These are phyloP conservation scores for Macrocybe gigantea DNA, from an alignment of 768 basidiomycete species.

Conservation along the genomic window DNA sequence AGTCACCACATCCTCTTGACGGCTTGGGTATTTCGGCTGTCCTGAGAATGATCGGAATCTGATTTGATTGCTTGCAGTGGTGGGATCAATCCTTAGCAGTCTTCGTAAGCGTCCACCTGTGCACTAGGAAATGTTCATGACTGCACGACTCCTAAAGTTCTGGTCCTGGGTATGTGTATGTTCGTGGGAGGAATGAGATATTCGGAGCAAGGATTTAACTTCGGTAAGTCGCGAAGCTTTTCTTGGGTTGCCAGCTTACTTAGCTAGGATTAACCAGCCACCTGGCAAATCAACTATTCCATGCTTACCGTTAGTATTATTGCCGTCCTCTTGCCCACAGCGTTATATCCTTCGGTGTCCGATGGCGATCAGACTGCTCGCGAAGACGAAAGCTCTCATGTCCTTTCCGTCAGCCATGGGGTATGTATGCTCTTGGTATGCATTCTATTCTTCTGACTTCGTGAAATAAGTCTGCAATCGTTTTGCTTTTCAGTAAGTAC, in stretches of 20 bases:
- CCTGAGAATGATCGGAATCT: conserved; percentile 1
- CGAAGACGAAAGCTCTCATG: conserved; percentile 19
- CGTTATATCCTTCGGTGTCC: conserved; percentile 43
- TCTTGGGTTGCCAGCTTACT: background rate
- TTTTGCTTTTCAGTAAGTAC: conserved; percentile 69
- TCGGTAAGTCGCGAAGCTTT: conserved; percentile 44
- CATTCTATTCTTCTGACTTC: background rate
- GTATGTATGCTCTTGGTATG: conserved; percentile 31
- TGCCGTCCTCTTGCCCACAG: conserved; percentile 73
- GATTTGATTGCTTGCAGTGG: conserved; percentile 39
- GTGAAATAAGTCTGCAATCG: conserved; percentile 54
- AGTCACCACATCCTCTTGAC: too few relatives aligned
- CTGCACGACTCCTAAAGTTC: conserved; percentile 34
- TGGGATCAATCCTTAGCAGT: conserved; percentile 86
- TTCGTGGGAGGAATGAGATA: conserved; percentile 78
- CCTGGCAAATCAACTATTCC: conserved; percentile 71
- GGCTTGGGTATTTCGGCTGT: background rate
- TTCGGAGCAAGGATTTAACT: conserved; percentile 75
- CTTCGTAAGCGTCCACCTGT: conserved; percentile 44
- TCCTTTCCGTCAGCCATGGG: conserved; percentile 69
- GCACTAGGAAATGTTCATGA: too few relatives aligned
- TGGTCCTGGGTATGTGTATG: conserved; percentile 88
- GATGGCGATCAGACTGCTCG: conserved; percentile 20
- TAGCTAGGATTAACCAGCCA: conserved; percentile 21
- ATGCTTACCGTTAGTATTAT: conserved; percentile 75